These are phyloP conservation scores for Candida smagusa DNA, from an alignment of 1,139 yeast species.

Conservation along the genomic window DNA sequence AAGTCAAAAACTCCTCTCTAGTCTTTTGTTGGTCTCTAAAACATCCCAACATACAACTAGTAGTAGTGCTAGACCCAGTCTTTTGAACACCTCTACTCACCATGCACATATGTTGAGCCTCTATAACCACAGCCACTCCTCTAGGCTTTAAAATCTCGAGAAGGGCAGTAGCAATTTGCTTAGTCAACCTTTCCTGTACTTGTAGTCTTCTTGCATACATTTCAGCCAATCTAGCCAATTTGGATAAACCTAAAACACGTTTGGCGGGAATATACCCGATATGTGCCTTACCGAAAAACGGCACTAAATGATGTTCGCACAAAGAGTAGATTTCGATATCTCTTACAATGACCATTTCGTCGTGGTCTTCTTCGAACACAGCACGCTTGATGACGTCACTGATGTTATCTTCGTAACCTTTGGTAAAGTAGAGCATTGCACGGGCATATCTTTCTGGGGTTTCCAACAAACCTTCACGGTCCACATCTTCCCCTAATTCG, in stretches of 20 bases:
- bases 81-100: slow-evolving; percentile 97
- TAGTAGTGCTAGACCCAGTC: slow-evolving; percentile 88
- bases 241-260: slow-evolving; percentile 89
- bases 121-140: slow-evolving; percentile 97
- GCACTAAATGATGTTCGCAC: slow-evolving; percentile 97
- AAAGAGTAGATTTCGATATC: slow-evolving; percentile 90
- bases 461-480: slow-evolving; percentile 84
- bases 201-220: slow-evolving; percentile 95
- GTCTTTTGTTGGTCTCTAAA: slow-evolving; percentile 92
- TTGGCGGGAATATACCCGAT: slow-evolving; percentile 96
- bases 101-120: slow-evolving; percentile 99
- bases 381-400: slow-evolving; percentile 91
- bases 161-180: slow-evolving; percentile 95
- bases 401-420: slow-evolving; percentile 93
- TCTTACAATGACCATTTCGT: slow-evolving; percentile 96
- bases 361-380: slow-evolving; percentile 96
- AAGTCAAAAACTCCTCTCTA: slow-evolving; percentile 90
- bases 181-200: slow-evolving; percentile 94
- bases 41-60: slow-evolving; percentile 96
- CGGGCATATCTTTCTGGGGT: slow-evolving; percentile 96
- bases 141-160: slow-evolving; percentile 88
- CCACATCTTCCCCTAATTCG: slow-evolving; percentile 90
- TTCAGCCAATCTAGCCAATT: slow-evolving; percentile 92
- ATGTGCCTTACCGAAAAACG: slow-evolving; percentile 94
- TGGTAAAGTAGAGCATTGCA: slow-evolving; percentile 93